These are phyloP conservation scores for Cyathus pygmaeus DNA, from an alignment of 1,284 basidiomycete genomes.

Conservation along the genomic window DNA sequence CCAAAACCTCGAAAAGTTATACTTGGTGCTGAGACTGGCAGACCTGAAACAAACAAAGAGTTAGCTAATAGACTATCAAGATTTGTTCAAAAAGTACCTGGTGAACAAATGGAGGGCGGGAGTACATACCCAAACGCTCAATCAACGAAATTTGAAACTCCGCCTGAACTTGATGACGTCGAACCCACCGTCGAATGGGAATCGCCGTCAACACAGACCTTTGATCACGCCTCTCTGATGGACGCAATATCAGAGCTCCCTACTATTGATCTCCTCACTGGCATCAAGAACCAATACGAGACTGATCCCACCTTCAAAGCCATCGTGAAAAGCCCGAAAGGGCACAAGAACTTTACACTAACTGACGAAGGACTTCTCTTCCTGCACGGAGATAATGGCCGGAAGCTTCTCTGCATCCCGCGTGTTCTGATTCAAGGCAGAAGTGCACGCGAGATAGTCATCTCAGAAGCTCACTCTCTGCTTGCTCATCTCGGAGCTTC, in stretches of 20 bases:
- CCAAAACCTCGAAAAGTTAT: too few relatives aligned
- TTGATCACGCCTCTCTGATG: too few relatives aligned
- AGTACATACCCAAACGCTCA: neutral
- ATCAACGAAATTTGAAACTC: too few relatives aligned
- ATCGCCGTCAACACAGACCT: too few relatives aligned
- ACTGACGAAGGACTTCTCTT: neutral
- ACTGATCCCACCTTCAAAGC: too few relatives aligned
- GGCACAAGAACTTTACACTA: slow-evolving; percentile 34
- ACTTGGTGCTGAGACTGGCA: slow-evolving; percentile 5
- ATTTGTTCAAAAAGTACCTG: neutral
- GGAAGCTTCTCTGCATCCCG: slow-evolving; percentile 34
- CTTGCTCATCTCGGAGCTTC: slow-evolving; percentile 37
- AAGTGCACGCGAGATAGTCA: slow-evolving; percentile 32
- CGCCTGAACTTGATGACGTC: neutral
- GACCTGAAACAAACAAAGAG: slow-evolving; percentile 9
- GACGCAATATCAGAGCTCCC: too few relatives aligned
- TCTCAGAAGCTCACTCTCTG: slow-evolving; percentile 35
- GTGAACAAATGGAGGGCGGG: slow-evolving; percentile 24
- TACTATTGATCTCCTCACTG: too few relatives aligned
- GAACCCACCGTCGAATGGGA: too few relatives aligned
- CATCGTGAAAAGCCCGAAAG: neutral
- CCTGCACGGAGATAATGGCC: slow-evolving; percentile 43
- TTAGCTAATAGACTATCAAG: slow-evolving; percentile 4
- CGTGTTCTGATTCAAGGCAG: slow-evolving; percentile 17
- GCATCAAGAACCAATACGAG: too few relatives aligned